phyloP scores from a whole-genome alignment of 2,329 filamentous ascomycete species.

The Stagonosporopsis cucurbitacearum region DNA sequence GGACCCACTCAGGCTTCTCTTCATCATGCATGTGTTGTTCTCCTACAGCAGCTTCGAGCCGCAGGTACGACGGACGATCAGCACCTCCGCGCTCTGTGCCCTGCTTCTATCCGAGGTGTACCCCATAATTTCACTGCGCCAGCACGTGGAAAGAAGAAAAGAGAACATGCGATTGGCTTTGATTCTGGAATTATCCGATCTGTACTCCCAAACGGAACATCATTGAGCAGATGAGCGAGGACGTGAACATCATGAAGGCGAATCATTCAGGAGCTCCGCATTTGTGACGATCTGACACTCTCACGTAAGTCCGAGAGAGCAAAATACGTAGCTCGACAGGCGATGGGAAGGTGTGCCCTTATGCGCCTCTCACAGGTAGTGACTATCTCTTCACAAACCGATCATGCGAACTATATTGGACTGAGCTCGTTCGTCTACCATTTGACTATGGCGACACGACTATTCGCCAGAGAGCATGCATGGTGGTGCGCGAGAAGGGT shows the following conservation, averaged over 20 bases:
- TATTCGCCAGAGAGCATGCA: background rate
- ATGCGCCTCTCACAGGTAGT: background rate
- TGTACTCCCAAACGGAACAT: background rate
- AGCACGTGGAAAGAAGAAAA: no score
- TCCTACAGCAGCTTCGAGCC: constrained; percentile 1
- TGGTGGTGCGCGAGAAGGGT: background rate
- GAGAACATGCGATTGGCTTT: background rate
- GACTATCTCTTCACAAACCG: background rate
- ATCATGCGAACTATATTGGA: background rate
- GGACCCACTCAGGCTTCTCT: background rate
- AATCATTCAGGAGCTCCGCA: no score
- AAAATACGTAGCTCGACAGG: background rate
- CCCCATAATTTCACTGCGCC: background rate
- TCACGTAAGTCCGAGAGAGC: background rate
- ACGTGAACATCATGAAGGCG: background rate
- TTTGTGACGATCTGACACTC: background rate
- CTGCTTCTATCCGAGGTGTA: background rate
- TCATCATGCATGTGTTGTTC: constrained; percentile 4
- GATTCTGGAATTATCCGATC: no score
- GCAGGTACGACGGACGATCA: constrained; percentile 8
- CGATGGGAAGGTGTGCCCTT: no score
- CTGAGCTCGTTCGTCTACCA: background rate
- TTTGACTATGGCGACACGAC: background rate
- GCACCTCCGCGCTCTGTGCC: background rate
- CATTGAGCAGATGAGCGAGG: background rate